phyloP scores from a whole-genome alignment of 768 basidiomycete genomes.

The Chalciporus pseudorubinellus region DNA sequence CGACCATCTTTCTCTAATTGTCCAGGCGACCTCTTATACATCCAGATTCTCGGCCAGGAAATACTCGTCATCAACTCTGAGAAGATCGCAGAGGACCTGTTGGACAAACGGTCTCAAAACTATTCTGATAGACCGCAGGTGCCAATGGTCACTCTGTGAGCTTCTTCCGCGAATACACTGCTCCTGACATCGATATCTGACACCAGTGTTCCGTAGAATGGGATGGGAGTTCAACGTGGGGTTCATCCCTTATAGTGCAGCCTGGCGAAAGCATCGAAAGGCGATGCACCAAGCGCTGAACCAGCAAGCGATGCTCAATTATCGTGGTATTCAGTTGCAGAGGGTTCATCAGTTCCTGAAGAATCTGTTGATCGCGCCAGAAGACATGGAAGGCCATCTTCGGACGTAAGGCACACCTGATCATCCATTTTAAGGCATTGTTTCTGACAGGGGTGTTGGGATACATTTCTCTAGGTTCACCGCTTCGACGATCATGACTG shows the following conservation, averaged over 20 bases:
- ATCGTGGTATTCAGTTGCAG: slow-evolving; percentile 31
- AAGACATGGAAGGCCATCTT: slow-evolving; percentile 25
- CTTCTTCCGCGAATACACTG: no score
- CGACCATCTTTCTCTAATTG: neutral
- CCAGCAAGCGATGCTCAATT: slow-evolving; percentile 28
- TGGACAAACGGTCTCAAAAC: slow-evolving; percentile 28
- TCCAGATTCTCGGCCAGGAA: slow-evolving; percentile 26
- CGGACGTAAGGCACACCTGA: slow-evolving; percentile 12
- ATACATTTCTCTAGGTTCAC: slow-evolving; percentile 17
- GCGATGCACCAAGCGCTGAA: slow-evolving; percentile 38
- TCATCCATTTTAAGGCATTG: no score
- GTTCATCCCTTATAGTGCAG: slow-evolving; percentile 35
- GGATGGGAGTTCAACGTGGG: slow-evolving; percentile 41
- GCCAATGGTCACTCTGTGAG: slow-evolving; percentile 17
- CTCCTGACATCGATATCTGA: no score
- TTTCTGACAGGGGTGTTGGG: no score
- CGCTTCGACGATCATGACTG: slow-evolving; percentile 30
- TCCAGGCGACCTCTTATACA: slow-evolving; percentile 24
- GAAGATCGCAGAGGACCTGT: slow-evolving; percentile 23
- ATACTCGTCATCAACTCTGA: slow-evolving; percentile 26
- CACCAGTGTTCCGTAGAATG: slow-evolving; percentile 12
- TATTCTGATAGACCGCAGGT: slow-evolving; percentile 29
- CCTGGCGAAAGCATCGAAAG: slow-evolving; percentile 39
- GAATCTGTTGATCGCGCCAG: slow-evolving; percentile 28
- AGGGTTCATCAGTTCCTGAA: slow-evolving; percentile 32